Evolutionary conservation across 306 rosid species (phyloP).

Genomic region (Dalbergia cultrata): DNA sequence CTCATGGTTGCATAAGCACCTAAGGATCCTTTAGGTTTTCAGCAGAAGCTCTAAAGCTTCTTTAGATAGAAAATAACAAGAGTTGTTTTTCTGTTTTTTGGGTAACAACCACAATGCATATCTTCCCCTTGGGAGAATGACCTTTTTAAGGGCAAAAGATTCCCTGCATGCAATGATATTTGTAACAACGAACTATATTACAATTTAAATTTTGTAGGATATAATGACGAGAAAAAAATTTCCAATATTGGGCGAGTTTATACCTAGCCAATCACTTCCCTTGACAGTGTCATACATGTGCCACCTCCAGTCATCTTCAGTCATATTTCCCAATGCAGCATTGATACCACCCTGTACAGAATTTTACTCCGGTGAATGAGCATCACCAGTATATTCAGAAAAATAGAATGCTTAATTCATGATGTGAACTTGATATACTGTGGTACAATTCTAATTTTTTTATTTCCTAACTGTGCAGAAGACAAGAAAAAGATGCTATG

Average conservation of each 20-base stretch:
- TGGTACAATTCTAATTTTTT: conserved; percentile 2
- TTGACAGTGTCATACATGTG: conserved; percentile 97
- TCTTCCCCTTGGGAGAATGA: conserved; percentile 23
- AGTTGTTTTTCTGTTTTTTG: conserved; percentile 8
- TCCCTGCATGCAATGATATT: conserved; percentile 15
- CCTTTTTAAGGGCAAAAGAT: conserved; percentile 11
- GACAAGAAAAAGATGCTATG: background rate
- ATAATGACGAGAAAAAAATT: background rate
- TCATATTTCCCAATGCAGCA: conserved; percentile 93
- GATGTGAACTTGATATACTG: conserved; percentile 21
- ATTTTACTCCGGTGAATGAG: conserved; percentile 34
- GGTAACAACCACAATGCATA: conserved; percentile 32
- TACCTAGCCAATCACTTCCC: conserved; percentile 98
- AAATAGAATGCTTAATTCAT: background rate
- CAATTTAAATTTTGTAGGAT: conserved; percentile 16
- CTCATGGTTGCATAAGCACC: conserved; percentile 31
- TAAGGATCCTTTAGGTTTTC: background rate
- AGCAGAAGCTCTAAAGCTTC: conserved; percentile 26
- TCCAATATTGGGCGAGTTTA: conserved; percentile 19
- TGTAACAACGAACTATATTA: background rate
- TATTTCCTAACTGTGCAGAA: conserved; percentile 4
- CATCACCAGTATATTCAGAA: conserved; percentile 1
- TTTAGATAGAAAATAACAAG: conserved; percentile 12
- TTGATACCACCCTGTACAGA: conserved; percentile 85
- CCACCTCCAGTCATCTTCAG: conserved; percentile 99